These are phyloP conservation scores for Thelonectria blattea DNA, from an alignment of 2,329 filamentous ascomycete species.

Conservation along the genomic window DNA sequence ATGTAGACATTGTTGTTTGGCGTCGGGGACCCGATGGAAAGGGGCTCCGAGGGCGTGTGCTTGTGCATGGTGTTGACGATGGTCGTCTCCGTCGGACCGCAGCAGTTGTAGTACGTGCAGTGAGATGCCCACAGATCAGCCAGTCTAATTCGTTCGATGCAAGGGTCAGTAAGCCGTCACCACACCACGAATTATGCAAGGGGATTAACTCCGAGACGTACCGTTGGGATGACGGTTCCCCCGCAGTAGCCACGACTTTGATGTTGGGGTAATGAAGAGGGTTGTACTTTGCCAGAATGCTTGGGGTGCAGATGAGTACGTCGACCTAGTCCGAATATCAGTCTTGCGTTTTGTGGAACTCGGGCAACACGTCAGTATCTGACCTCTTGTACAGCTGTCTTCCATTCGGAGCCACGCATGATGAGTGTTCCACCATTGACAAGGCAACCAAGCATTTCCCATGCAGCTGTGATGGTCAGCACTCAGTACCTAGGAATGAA, in stretches of 20 bases:
- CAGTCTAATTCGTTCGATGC: constrained; percentile 38
- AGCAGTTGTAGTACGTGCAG: constrained; percentile 59
- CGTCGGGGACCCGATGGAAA: constrained; percentile 61
- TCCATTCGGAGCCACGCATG: constrained; percentile 58
- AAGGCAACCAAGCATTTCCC: constrained; percentile 62
- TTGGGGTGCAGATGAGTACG: constrained; percentile 61
- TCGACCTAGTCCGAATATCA: constrained; percentile 48
- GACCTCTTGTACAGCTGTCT: constrained; percentile 52
- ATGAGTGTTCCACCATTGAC: constrained; percentile 63
- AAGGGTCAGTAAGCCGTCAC: neutral
- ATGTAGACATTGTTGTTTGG: constrained; percentile 64
- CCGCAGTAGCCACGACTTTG: constrained; percentile 58
- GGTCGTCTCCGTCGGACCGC: constrained; percentile 65
- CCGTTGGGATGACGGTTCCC: constrained; percentile 56
- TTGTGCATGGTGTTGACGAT: constrained; percentile 60
- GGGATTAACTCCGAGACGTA: constrained; percentile 31
- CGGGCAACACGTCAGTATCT: neutral
- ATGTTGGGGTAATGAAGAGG: constrained; percentile 56
- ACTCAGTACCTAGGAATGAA: no score
- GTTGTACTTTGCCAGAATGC: constrained; percentile 57
- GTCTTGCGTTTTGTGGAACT: neutral
- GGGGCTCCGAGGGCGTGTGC: constrained; percentile 47
- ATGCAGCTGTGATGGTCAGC: constrained; percentile 51
- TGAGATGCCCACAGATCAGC: constrained; percentile 61
- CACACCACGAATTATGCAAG: no score